Evolutionary conservation across 139 green algal species (phyloP), one percentile per base, ranked within the genome.

Genomic region (Chlorella vulgaris): DNA sequence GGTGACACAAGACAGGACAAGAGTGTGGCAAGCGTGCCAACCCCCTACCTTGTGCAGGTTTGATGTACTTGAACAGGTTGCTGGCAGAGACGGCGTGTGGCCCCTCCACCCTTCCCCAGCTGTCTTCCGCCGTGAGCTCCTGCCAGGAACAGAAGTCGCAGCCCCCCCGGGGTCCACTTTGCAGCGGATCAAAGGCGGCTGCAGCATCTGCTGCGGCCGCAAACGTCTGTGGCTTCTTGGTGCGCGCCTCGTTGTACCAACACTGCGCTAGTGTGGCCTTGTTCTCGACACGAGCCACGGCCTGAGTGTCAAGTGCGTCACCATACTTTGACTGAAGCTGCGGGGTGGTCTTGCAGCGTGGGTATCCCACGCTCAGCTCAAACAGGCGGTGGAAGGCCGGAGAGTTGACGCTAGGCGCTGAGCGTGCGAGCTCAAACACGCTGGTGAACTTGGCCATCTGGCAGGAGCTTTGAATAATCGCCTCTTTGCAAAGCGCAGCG

Each of bases 41-140:
- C 3, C 1, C 7, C 74, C 7, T 58, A 71, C 74, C 74, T 24
- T 80, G 74, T 4, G 55, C 74, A 21, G 93, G 93, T 66, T 88
- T 76, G 58, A 80, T 88, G 65, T 93, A 96, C 60, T 97, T 97
- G 85, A 97, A 98, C 21, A 98, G 88, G 82, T 98, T 98, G 77
- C 75, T 90, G 28, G 85, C 93, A 29, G 87, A 91, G 1, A 98
- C 91, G 2, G 89, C 92, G 39, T 91, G 81, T 6, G 70, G 51
- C 0, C 51, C 61, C 82, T 96, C 89, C 2, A 92, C 60, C 51
- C 93, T 88, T 39, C 90, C 88, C 73, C 89, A 94, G 0, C 31
- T 63, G 80, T 93, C 84, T 29, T 86, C 80, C 0, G 93, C 93
- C 8, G 93, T 97, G 22, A 92, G 71, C 3, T 62, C 22, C 10